Evolutionary conservation across 2,329 filamentous ascomycete genomes (phyloP).

Genomic region (Ceratocystis variospora): DNA sequence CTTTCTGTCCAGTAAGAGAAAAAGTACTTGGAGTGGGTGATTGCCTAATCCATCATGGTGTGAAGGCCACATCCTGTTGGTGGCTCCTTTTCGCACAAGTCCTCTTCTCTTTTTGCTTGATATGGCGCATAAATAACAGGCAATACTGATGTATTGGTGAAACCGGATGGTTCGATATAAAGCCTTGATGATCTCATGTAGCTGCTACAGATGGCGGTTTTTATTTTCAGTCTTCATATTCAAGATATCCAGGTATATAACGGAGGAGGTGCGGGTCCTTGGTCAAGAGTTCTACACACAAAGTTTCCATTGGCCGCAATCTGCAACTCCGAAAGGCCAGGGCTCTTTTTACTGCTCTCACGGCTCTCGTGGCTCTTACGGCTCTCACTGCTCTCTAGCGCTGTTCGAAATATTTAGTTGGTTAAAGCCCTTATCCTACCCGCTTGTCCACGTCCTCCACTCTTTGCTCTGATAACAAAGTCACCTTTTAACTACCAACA

Average conservation of each 20-base stretch:
- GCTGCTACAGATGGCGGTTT: not conserved
- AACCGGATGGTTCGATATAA: not conserved
- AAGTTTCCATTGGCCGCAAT: not conserved
- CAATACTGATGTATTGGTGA: not conserved
- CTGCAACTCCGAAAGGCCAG: no score
- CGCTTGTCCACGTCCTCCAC: no score
- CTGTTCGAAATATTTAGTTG: no score
- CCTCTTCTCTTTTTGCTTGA: not conserved
- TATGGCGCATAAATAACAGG: not conserved
- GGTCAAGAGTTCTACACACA: not conserved
- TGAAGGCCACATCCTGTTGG: not conserved
- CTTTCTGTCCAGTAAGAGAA: not conserved
- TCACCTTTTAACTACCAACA: no score
- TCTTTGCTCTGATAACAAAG: no score
- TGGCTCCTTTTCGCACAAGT: not conserved
- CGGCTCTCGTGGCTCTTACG: no score
- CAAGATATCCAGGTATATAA: not conserved
- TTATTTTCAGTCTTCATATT: not conserved
- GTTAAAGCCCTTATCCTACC: no score
- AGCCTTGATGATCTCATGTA: constrained; percentile 1
- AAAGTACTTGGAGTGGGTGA: not conserved
- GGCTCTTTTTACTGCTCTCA: no score
- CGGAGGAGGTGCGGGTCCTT: no score
- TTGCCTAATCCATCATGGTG: not conserved
- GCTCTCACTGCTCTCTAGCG: no score